Conservation (phyloP, 2,329 filamentous ascomycete species). For the Sarocladiaceae sp. region DNA sequence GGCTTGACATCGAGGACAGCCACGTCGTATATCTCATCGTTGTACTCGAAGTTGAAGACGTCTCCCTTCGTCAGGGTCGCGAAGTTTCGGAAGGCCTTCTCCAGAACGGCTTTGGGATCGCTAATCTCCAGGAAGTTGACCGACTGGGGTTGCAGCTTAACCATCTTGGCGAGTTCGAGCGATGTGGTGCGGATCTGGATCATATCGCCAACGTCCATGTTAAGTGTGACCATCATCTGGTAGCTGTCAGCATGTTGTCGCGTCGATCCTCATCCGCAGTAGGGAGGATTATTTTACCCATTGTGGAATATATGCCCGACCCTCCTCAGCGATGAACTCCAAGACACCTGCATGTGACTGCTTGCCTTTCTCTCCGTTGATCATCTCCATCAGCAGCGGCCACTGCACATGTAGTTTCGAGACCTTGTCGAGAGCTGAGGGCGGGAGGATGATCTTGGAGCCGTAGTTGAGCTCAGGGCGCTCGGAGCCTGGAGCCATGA, state of each 20-base stretch:
- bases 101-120: constrained; percentile 93
- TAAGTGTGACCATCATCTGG: constrained; percentile 88
- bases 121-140: constrained; percentile 92
- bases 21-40: constrained; percentile 88
- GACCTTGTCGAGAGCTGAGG: constrained; percentile 92
- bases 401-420: constrained; percentile 95
- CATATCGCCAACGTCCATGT: constrained; percentile 86
- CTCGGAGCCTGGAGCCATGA: constrained; percentile 88
- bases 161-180: constrained; percentile 80
- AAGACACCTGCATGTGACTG: constrained; percentile 91
- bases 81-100: constrained; percentile 95
- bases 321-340: constrained; percentile 96
- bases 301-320: constrained; percentile 89
- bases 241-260: neutral
- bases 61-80: constrained; percentile 89
- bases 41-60: constrained; percentile 94
- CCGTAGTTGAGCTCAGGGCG: constrained; percentile 89
- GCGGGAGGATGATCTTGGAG: constrained; percentile 96
- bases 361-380: constrained; percentile 74
- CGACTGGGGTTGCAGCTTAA: constrained; percentile 94
- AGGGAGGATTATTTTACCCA: constrained; percentile 56
- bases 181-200: constrained; percentile 94
- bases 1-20: constrained; percentile 93
- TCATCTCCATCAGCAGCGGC: constrained; percentile 93
- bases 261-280: neutral